These are phyloP conservation scores for Leccinum variicolor DNA, from an alignment of 768 basidiomycete species.

Conservation along the genomic window DNA sequence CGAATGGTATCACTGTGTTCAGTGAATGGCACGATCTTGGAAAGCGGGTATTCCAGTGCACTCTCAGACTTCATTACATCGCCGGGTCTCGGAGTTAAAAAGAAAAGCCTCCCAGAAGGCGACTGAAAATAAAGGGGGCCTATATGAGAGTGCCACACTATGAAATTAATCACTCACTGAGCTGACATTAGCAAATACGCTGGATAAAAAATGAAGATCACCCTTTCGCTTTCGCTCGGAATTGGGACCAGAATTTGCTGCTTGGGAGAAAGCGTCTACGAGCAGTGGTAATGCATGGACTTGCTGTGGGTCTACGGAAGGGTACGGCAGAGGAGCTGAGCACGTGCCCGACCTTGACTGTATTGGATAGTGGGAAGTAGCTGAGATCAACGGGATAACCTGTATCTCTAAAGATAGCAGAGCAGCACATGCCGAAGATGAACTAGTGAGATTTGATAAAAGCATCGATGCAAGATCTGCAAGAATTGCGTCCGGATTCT, in stretches of 20 bases:
- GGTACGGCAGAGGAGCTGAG: constrained; percentile 68
- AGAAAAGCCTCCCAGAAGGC: constrained; percentile 73
- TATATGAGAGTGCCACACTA: constrained; percentile 1
- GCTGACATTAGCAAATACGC: constrained; percentile 90
- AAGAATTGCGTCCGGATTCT: constrained; percentile 90
- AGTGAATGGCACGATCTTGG: constrained; percentile 81
- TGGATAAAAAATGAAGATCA: constrained; percentile 85
- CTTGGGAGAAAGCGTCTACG: constrained; percentile 86
- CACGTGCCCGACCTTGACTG: constrained; percentile 82
- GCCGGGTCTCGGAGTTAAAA: constrained; percentile 63
- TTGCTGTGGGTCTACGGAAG: constrained; percentile 48
- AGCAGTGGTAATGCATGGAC: constrained; percentile 74
- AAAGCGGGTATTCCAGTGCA: constrained; percentile 72
- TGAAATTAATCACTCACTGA: constrained; percentile 47
- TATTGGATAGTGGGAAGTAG: constrained; percentile 57
- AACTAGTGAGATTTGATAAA: constrained; percentile 87
- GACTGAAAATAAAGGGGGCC: constrained; percentile 41
- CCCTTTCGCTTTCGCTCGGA: constrained; percentile 63
- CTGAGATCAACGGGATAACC: constrained; percentile 45
- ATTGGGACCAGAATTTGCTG: constrained; percentile 52
- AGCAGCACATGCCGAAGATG: constrained; percentile 59
- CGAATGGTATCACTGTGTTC: constrained; percentile 87
- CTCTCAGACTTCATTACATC: constrained; percentile 43
- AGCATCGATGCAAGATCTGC: constrained; percentile 97
- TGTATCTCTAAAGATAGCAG: constrained; percentile 66